These are phyloP conservation scores for Termitomyces eurrhizus DNA, from an alignment of 768 basidiomycete species.

Conservation along the genomic window DNA sequence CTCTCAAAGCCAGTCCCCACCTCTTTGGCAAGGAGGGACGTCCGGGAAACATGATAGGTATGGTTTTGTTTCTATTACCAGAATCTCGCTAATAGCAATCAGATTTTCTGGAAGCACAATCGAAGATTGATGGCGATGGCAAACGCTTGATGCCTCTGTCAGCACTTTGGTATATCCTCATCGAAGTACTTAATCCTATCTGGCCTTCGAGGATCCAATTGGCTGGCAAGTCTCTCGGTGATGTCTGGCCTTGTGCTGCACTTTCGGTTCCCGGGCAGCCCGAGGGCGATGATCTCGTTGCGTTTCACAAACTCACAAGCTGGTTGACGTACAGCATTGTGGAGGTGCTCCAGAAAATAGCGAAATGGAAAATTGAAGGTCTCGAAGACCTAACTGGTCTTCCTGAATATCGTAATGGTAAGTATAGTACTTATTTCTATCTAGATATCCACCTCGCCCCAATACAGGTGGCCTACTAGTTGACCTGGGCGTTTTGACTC, in stretches of 20 bases:
- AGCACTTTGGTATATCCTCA: slow-evolving; percentile 77
- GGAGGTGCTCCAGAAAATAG: slow-evolving; percentile 72
- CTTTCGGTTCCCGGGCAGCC: slow-evolving; percentile 24
- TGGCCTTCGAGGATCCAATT: slow-evolving; percentile 83
- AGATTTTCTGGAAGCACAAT: slow-evolving; percentile 70
- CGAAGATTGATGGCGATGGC: slow-evolving; percentile 32
- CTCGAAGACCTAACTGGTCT: slow-evolving; percentile 85
- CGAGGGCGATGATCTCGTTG: slow-evolving; percentile 73
- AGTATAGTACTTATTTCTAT: slow-evolving; percentile 1
- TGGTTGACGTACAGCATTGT: slow-evolving; percentile 93
- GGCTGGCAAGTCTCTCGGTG: slow-evolving; percentile 72
- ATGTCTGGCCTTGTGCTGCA: slow-evolving; percentile 86
- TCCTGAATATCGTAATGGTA: slow-evolving; percentile 94
- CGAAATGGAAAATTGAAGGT: slow-evolving; percentile 81
- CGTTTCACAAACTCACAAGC: slow-evolving; percentile 94
- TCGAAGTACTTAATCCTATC: slow-evolving; percentile 79
- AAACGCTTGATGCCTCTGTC: slow-evolving; percentile 60
- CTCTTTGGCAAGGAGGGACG: slow-evolving; percentile 74
- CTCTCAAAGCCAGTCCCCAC: slow-evolving; percentile 58
- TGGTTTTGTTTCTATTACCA: slow-evolving; percentile 9
- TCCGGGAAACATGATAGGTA: slow-evolving; percentile 82
- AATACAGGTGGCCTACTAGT: slow-evolving; percentile 77
- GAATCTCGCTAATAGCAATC: background rate
- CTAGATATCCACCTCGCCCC: background rate
- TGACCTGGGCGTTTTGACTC: slow-evolving; percentile 74